Evolutionary conservation across 108 stramenopile species (phyloP).

Genomic region (Fragilaria crotonensis): DNA sequence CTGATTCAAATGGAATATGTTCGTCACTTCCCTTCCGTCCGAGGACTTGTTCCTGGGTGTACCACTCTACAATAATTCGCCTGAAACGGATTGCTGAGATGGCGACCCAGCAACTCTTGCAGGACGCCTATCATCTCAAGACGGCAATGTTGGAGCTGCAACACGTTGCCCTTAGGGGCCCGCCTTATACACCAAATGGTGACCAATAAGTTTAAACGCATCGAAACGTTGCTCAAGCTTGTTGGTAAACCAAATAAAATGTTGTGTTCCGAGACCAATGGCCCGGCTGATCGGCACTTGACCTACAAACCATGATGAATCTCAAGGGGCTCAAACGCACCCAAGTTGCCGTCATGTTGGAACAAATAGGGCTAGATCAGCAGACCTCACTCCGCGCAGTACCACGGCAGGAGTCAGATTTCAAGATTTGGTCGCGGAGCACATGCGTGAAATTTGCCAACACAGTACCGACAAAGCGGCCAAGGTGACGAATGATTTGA

Average conservation of each 20-base stretch:
- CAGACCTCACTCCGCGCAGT: slow-evolving; percentile 38
- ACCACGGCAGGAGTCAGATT: slow-evolving; percentile 33
- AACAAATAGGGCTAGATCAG: slow-evolving; percentile 81
- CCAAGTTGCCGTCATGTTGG: slow-evolving; percentile 78
- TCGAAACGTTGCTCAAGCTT: slow-evolving; percentile 95
- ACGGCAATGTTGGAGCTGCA: slow-evolving; percentile 84
- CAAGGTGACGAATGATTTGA: slow-evolving; percentile 69
- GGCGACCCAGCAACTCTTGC: slow-evolving; percentile 92
- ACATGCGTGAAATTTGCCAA: slow-evolving; percentile 69
- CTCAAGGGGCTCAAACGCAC: slow-evolving; percentile 87
- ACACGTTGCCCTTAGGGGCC: slow-evolving; percentile 71
- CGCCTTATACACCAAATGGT: slow-evolving; percentile 93
- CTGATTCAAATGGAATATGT: slow-evolving; percentile 67
- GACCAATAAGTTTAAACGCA: slow-evolving; percentile 82
- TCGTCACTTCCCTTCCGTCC: slow-evolving; percentile 79
- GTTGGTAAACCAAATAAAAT: slow-evolving; percentile 93
- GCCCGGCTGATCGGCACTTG: slow-evolving; percentile 72
- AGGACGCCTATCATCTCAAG: slow-evolving; percentile 95
- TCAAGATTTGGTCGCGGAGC: slow-evolving; percentile 62
- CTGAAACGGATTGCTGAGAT: slow-evolving; percentile 86
- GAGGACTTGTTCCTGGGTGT: too few relatives aligned
- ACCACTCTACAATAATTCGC: slow-evolving; percentile 60
- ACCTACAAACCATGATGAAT: slow-evolving; percentile 80
- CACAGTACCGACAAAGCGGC: slow-evolving; percentile 50
- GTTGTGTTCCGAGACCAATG: slow-evolving; percentile 89